phyloP scores from a whole-genome alignment of 768 basidiomycete genomes.

The Collybia mongolica region DNA sequence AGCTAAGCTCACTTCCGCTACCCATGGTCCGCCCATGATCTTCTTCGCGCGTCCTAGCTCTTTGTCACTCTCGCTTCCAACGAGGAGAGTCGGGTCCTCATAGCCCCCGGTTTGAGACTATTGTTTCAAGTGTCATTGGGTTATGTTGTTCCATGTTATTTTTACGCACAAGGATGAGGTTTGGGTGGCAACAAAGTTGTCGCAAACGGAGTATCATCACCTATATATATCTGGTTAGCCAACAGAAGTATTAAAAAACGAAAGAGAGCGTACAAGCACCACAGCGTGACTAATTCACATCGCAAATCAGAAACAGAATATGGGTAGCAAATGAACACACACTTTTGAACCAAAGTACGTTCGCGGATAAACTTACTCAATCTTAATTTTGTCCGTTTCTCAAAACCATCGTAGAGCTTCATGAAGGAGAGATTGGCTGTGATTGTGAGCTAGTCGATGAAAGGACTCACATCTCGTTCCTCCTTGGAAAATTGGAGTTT shows the following conservation, averaged over 20 bases:
- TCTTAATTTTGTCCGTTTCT: conserved; percentile 50
- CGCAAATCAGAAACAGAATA: background rate
- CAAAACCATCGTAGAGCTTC: conserved; percentile 61
- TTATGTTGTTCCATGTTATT: conserved; percentile 1
- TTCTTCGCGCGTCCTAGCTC: conserved; percentile 60
- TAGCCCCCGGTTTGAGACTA: conserved; percentile 42
- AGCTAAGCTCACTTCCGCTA: conserved; percentile 27
- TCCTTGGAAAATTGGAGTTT: conserved; percentile 62
- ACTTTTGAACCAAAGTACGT: conserved; percentile 74
- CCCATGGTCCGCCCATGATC: conserved; percentile 41
- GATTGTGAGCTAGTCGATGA: background rate
- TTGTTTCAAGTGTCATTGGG: background rate
- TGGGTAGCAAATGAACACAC: conserved; percentile 19
- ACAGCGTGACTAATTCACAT: conserved; percentile 38
- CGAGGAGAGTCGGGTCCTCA: conserved; percentile 49
- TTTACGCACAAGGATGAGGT: conserved; percentile 58
- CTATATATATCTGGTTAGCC: conserved; percentile 22
- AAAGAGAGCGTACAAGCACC: conserved; percentile 36
- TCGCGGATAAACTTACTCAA: conserved; percentile 61
- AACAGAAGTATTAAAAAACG: background rate
- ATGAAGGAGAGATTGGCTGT: background rate
- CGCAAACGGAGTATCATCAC: conserved; percentile 76
- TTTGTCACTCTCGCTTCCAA: conserved; percentile 48
- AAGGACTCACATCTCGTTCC: conserved; percentile 54
- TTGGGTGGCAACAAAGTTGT: conserved; percentile 72